phyloP scores from a whole-genome alignment of 257 asterid genomes.

The Coffea canephora region DNA sequence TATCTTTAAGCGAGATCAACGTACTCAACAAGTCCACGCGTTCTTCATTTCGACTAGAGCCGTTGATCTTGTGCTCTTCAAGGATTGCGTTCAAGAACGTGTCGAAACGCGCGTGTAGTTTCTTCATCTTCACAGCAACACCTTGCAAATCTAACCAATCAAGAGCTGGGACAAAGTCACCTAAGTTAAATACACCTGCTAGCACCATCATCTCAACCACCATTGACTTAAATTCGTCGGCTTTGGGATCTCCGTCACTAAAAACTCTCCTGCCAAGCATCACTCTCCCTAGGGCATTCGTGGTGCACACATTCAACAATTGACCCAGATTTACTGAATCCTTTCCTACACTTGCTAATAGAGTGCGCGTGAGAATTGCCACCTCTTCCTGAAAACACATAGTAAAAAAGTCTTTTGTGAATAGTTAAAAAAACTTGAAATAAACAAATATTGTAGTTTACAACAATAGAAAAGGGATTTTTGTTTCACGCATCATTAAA shows the following conservation, averaged over 20 bases:
- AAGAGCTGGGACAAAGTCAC: conserved; percentile 80
- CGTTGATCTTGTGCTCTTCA: conserved; percentile 53
- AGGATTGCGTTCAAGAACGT: conserved; percentile 50
- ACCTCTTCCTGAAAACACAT: conserved; percentile 56
- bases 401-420: background rate
- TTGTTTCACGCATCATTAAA: too few species aligned
- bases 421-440: too few species aligned
- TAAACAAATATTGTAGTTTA: too few species aligned
- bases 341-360: conserved; percentile 38
- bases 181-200: conserved; percentile 81
- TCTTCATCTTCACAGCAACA: conserved; percentile 70
- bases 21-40: conserved; percentile 50
- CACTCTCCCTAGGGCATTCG: conserved; percentile 72
- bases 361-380: conserved; percentile 39
- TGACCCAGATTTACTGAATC: conserved; percentile 46
- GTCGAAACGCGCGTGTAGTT: conserved; percentile 70
- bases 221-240: conserved; percentile 80
- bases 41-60: background rate
- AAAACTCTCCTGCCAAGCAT: conserved; percentile 71
- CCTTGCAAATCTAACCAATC: conserved; percentile 77
- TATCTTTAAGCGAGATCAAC: conserved; percentile 51
- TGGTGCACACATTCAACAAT: conserved; percentile 59
- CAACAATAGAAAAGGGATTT: too few species aligned
- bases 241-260: conserved; percentile 57
- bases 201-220: conserved; percentile 78